Evolutionary conservation across 345 rosid species (phyloP).

Genomic region (Aquilaria sinensis): DNA sequence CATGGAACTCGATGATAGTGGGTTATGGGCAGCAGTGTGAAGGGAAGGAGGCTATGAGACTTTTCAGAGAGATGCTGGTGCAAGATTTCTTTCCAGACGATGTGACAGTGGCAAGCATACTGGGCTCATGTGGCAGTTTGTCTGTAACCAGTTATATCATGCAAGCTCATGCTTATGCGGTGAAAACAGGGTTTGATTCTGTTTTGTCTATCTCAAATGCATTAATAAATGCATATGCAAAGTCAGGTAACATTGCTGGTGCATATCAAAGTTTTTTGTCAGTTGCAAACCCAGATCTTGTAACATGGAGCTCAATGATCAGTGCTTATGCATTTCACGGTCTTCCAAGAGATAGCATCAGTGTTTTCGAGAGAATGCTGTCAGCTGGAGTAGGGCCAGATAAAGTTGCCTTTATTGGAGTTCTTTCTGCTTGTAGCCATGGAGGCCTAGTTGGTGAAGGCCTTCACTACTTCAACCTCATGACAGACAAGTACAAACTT

Average conservation of each 20-base stretch:
- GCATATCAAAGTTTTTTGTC: conserved; percentile 46
- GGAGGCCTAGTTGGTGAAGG: conserved; percentile 61
- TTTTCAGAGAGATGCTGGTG: conserved; percentile 35
- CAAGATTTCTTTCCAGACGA: conserved; percentile 47
- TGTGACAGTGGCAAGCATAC: conserved; percentile 47
- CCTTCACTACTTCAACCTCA: conserved; percentile 44
- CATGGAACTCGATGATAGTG: conserved; percentile 68
- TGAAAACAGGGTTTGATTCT: conserved; percentile 35
- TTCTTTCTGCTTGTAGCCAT: conserved; percentile 68
- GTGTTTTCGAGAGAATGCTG: conserved; percentile 41
- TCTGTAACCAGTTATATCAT: conserved; percentile 34
- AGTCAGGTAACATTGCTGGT: conserved; percentile 38
- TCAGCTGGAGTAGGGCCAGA: conserved; percentile 47
- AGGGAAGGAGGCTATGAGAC: conserved; percentile 46
- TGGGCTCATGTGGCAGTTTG: conserved; percentile 45
- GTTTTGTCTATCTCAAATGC: conserved; percentile 47
- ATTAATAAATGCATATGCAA: conserved; percentile 50
- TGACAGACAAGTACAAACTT: conserved; percentile 38
- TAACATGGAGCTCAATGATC: conserved; percentile 62
- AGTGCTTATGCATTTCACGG: conserved; percentile 60
- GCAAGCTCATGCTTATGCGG: conserved; percentile 41
- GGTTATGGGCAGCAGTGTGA: conserved; percentile 48
- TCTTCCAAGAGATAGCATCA: conserved; percentile 37
- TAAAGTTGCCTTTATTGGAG: conserved; percentile 44
- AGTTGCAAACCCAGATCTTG: conserved; percentile 40